Percentiles rank a stretch among this genome's conserved stretches.
Evolutionary conservation across 2,329 filamentous ascomycete genomes (phyloP).

Genomic region (Teratosphaeria nubilosa): DNA sequence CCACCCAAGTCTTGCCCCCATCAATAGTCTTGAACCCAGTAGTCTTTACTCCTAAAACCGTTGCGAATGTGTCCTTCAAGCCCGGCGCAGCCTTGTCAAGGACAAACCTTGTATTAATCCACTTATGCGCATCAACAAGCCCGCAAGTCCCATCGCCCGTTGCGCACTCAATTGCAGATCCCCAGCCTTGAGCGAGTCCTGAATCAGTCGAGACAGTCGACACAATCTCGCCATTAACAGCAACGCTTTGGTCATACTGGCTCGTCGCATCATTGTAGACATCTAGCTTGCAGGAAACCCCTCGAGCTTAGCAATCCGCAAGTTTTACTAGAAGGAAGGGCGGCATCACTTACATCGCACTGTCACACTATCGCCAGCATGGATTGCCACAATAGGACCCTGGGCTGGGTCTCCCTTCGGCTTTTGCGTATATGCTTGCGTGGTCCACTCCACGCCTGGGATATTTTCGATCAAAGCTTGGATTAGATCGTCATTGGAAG

Average conservation of each 20-base stretch:
- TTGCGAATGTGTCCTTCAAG: background rate
- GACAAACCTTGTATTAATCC: slow-evolving; percentile 32
- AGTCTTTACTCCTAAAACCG: background rate
- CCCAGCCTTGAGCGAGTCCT: background rate
- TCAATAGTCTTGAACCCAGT: background rate
- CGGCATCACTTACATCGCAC: background rate
- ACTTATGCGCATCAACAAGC: slow-evolving; percentile 32
- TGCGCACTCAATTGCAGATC: slow-evolving; percentile 10
- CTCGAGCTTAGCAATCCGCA: background rate
- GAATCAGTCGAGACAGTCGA: slow-evolving; percentile 34
- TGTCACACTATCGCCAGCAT: background rate
- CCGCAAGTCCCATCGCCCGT: slow-evolving; percentile 27
- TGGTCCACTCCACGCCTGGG: background rate
- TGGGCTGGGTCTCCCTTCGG: background rate
- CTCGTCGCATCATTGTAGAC: background rate
- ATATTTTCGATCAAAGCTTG: slow-evolving; percentile 33
- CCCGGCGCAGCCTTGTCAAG: slow-evolving; percentile 25
- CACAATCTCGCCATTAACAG: slow-evolving; percentile 26
- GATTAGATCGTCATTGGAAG: slow-evolving; percentile 37
- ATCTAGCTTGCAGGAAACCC: background rate
- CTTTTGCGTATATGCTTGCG: background rate
- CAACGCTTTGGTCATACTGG: background rate
- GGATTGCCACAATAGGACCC: background rate
- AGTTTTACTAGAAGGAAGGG: background rate
- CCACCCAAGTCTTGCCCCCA: background rate